Percentiles rank a stretch among this genome's conserved stretches.
phyloP scores from a whole-genome alignment of 257 asterid species.

The Solanum pennellii region DNA sequence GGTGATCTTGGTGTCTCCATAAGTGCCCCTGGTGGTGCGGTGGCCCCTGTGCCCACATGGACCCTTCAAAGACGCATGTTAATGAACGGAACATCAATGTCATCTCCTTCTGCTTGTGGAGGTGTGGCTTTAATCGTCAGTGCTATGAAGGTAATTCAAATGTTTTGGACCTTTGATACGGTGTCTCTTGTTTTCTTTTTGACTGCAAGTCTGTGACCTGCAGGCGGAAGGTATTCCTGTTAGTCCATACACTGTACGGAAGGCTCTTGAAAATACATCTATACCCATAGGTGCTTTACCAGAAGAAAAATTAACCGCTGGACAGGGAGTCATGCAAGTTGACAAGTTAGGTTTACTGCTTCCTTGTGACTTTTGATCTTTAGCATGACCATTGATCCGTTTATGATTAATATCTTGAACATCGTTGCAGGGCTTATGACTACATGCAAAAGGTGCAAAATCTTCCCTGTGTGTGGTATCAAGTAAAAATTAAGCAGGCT shows the following conservation, averaged over 20 bases:
- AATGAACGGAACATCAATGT: conserved; percentile 99
- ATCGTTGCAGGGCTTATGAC: conserved; percentile 73
- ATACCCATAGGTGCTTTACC: conserved; percentile 66
- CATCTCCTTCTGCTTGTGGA: conserved; percentile 98
- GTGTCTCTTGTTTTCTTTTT: conserved; percentile 10
- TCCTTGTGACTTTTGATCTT: conserved; percentile 11
- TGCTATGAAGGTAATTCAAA: conserved; percentile 79
- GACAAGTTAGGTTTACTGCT: conserved; percentile 58
- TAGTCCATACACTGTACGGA: conserved; percentile 79
- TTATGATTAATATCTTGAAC: conserved; percentile 16
- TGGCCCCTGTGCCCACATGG: conserved; percentile 99
- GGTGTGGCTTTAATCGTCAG: conserved; percentile 92
- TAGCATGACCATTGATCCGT: background rate
- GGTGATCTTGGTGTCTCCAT: conserved; percentile 92
- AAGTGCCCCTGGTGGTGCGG: conserved; percentile 99
- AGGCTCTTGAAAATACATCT: conserved; percentile 92
- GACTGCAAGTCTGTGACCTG: conserved; percentile 9
- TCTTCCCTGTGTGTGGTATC: conserved; percentile 66
- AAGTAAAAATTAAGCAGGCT: conserved; percentile 61
- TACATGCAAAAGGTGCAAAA: conserved; percentile 57
- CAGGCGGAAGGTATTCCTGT: conserved; percentile 89
- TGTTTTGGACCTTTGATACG: background rate
- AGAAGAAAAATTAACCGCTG: conserved; percentile 82
- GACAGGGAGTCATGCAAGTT: conserved; percentile 98
- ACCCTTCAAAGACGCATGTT: conserved; percentile 96